Base-by-base conservation (phyloP, 2,329 filamentous ascomycete genomes). In the Neophaeococcomyces aloes region DNA sequence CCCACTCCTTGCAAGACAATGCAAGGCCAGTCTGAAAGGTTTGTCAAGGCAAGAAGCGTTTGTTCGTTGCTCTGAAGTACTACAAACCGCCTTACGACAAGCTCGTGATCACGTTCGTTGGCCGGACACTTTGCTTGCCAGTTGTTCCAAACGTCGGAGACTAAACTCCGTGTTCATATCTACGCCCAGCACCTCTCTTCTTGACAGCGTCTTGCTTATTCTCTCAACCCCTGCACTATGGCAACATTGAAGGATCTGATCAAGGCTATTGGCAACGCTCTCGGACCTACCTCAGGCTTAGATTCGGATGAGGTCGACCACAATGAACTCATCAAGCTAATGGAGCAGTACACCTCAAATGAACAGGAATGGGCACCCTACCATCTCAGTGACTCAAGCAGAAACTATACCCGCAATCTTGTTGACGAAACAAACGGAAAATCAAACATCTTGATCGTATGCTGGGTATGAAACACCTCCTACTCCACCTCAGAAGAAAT, bases 401-500 rank as follows among this genome's bases (percentile, higher is more conserved):
- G 79, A 55, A 74, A 75, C 1, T 95, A 94, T 62, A 94, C 88
- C 10, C 70, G 88, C 44, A 94, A 94, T 59, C 74, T 94, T 3
- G 86, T 95, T 34, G 86, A 94, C 57, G 82, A 87, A 59, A 86
- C 87, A 2, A 94, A 94, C 55, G 86, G 79, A 47, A 85, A 84
- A 63, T 80, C 78, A 57, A 86, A 86, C 56, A 61, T 86, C 60
- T 79, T 83, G 65, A 58, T 75, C 64, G 42, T 43, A 38, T 44
- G 44, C 18, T 42, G 39, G 39, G 39, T 42, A 35, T 19, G 13
- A 25, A 29, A 18, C 17, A 33, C 36, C 38, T 40, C 35, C 37
- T 27, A 5, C 30, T 41, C 29, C 18, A 38, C 38, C 14, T 17
- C n/a, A 14, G 30, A 21, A 25, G 19, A 14, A 17, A 15, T 14